Evolutionary conservation across 2,329 filamentous ascomycete genomes (phyloP), one percentile per base, ranked within the genome.

Genomic region (Xylariaceae sp.): DNA sequence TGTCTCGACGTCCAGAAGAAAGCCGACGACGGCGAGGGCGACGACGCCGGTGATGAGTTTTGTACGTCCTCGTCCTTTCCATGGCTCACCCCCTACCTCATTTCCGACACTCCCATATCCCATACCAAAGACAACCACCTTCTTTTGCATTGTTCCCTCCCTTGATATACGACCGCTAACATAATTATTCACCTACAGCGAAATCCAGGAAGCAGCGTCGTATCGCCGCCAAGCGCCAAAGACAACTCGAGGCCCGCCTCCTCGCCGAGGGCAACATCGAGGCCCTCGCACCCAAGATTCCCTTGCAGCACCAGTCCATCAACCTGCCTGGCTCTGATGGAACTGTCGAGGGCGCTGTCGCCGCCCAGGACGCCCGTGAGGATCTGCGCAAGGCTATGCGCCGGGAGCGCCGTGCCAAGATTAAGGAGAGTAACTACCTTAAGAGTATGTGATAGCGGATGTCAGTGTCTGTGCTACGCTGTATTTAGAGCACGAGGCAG

Each of bases 381-480:
- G 79, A 82, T 54, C 68, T 90, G 56, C 84, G 74, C 51, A 78
- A 73, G 66, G 81, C 81, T 26, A 82, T 89, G 85, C 78, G 87
- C 58, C 77, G 77, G 62, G 85, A 89, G 70, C 74, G 87, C 61
- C 79, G 83, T 66, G 78, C 77, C 45, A 78, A 75, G 66, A 93
- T 93, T 60, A 91, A 90, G 79, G 87, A 93, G 73, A 68, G 67
- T 61, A 93, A 93, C 69, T 93, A 89, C 75, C 77, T 93, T 66
- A 87, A 85, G 76, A 79, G 81, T 33, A 88, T 90, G 85, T 81
- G 72, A n/a, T 9, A 9, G 9, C n/a, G n/a, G 26, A 29, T 29
- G 9, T n/a, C n/a, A n/a, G n/a, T n/a, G n/a, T n/a, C n/a, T n/a
- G n/a, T n/a, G n/a, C n/a, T n/a, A 26, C 22, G 22, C 22, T 11